Percentiles rank a stretch among this genome's conserved stretches.
Evolutionary conservation across 306 rosid species (phyloP).

Genomic region (Purshia tridentata): DNA sequence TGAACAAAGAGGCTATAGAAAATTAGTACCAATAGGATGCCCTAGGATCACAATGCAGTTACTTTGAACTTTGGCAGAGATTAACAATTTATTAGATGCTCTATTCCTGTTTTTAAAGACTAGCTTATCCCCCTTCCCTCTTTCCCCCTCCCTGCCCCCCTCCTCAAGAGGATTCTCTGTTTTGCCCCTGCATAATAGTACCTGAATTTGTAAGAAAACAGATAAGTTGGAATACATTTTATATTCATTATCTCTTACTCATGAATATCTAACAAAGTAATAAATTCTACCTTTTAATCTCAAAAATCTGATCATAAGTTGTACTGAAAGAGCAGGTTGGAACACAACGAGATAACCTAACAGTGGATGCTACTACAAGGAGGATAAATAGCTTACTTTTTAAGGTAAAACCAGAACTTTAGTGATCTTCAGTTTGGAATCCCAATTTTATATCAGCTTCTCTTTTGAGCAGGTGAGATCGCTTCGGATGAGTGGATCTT

Average conservation of each 20-base stretch:
- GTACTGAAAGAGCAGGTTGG: constrained; percentile 70
- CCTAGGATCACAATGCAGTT: not conserved
- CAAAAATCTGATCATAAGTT: constrained; percentile 21
- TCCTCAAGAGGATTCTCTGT: not conserved
- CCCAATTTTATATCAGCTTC: constrained; percentile 15
- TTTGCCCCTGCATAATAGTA: not conserved
- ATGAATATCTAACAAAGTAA: not conserved
- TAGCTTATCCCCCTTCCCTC: not conserved
- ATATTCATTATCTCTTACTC: not conserved
- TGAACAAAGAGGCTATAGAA: not conserved
- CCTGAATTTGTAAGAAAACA: not conserved
- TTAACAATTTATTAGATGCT: not conserved
- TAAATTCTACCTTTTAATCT: not conserved
- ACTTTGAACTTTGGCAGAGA: not conserved
- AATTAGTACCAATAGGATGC: not conserved
- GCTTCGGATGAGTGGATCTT: constrained; percentile 84
- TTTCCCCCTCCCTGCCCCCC: too few relatives aligned
- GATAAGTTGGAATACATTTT: not conserved
- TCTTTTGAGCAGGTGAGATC: constrained; percentile 78
- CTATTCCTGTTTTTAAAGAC: not conserved
- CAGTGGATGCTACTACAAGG: constrained; percentile 64
- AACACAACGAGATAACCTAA: constrained; percentile 65
- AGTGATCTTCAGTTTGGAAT: constrained; percentile 13
- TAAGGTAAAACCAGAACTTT: constrained; percentile 55
- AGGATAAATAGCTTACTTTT: constrained; percentile 75